Percentiles rank a stretch among this genome's conserved stretches.
phyloP scores from a whole-genome alignment of 202 grass and related monocot genomes.

The Carex arenaria region DNA sequence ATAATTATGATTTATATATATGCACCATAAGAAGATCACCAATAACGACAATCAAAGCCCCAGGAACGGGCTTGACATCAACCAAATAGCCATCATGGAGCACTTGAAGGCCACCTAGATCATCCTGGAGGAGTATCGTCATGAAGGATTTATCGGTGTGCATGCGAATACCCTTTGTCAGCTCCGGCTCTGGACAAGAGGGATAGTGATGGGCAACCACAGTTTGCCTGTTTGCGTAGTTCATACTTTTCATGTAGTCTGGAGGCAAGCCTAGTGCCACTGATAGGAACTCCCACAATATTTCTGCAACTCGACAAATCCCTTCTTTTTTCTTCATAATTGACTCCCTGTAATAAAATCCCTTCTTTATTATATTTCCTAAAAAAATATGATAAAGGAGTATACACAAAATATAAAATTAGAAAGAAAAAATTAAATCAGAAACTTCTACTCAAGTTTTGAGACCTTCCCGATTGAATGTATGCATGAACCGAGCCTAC shows the following conservation, averaged over 20 bases:
- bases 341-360: conserved; percentile 10
- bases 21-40: conserved; percentile 29
- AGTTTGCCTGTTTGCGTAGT: neutral
- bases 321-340: conserved; percentile 5
- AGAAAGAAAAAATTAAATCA: too few relatives aligned
- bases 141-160: conserved; percentile 26
- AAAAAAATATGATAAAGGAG: too few relatives aligned
- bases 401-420: too few relatives aligned
- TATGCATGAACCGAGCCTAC: too few relatives aligned
- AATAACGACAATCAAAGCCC: conserved; percentile 29
- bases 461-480: too few relatives aligned
- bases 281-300: conserved; percentile 12
- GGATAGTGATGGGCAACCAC: conserved; percentile 16
- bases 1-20: neutral
- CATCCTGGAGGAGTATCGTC: conserved; percentile 24
- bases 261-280: neutral
- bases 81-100: conserved; percentile 23
- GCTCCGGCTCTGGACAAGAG: conserved; percentile 20
- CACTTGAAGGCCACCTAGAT: conserved; percentile 28
- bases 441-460: too few relatives aligned
- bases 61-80: conserved; percentile 6
- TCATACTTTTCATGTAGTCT: neutral
- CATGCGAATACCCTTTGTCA: neutral
- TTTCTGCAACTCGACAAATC: neutral
- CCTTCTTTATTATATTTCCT: too few relatives aligned